These are phyloP conservation scores for Suillus tomentosus DNA, from an alignment of 768 basidiomycete species.

Conservation along the genomic window DNA sequence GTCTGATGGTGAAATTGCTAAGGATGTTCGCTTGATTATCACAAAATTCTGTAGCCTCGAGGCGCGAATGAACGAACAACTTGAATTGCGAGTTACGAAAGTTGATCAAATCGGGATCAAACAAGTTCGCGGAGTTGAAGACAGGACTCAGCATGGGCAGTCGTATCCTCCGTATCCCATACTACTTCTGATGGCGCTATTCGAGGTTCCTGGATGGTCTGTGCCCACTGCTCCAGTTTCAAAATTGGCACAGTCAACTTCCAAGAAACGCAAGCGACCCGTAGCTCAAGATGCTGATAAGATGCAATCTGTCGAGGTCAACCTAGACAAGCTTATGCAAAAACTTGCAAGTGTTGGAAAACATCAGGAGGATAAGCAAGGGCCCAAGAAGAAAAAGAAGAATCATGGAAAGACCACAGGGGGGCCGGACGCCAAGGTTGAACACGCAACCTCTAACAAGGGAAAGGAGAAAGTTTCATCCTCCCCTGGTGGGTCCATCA, in stretches of 20 bases:
- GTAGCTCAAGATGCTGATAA: constrained; percentile 39
- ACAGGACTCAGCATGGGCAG: too few species aligned
- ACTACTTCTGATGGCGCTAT: constrained; percentile 45
- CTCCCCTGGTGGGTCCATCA: neutral
- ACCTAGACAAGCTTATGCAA: constrained; percentile 62
- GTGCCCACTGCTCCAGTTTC: constrained; percentile 45
- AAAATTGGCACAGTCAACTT: constrained; percentile 37
- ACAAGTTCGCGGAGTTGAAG: constrained; percentile 1
- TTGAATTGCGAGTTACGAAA: neutral
- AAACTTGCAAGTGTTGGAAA: constrained; percentile 38
- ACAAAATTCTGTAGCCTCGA: neutral
- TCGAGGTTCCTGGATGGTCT: constrained; percentile 73
- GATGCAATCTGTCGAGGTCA: constrained; percentile 44
- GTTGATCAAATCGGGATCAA: neutral
- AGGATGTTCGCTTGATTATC: neutral
- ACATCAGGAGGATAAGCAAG: constrained; percentile 14
- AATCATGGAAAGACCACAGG: constrained; percentile 8
- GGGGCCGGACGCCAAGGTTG: neutral
- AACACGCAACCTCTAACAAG: constrained; percentile 13
- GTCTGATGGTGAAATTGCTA: neutral
- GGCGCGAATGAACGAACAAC: neutral
- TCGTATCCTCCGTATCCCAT: neutral
- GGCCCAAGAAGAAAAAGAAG: constrained; percentile 25
- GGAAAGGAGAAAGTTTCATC: constrained; percentile 6
- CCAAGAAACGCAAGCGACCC: constrained; percentile 58